A percentile compares a stretch with the other conserved stretches of the same genome.
Conservation (phyloP, 2,329 filamentous ascomycete species). For the Dactylellina sp. region DNA sequence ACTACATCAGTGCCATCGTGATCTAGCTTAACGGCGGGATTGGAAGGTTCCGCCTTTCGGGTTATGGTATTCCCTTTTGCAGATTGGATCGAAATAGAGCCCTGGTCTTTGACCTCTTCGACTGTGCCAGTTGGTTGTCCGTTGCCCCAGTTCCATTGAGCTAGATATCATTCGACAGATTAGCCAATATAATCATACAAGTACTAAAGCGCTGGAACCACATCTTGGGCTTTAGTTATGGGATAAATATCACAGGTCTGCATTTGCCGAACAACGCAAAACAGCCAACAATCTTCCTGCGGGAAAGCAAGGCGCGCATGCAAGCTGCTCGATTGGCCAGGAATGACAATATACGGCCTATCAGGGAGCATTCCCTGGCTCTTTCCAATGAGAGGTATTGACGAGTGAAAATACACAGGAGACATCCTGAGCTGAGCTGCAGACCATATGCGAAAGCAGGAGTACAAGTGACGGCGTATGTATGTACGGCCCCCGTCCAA, state of each 20-base stretch:
- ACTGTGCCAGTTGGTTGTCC: conserved; percentile 71
- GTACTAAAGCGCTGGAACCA: too few species aligned
- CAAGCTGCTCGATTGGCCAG: too few species aligned
- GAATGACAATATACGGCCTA: too few species aligned
- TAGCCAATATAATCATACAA: too few species aligned
- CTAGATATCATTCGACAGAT: conserved; percentile 63
- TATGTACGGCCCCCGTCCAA: conserved; percentile 3
- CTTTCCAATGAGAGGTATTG: too few species aligned
- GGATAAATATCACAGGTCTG: too few species aligned
- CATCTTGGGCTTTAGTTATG: too few species aligned
- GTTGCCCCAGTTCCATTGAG: conserved; percentile 73
- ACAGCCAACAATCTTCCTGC: conserved; percentile 29
- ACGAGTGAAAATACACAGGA: too few species aligned
- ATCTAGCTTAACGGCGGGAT: conserved; percentile 72
- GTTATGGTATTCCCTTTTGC: conserved; percentile 73
- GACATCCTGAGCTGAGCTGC: too few species aligned
- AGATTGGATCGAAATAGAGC: conserved; percentile 72
- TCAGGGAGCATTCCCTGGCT: too few species aligned
- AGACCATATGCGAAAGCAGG: too few species aligned
- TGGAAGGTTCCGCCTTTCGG: conserved; percentile 72
- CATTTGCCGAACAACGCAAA: conserved; percentile 28
- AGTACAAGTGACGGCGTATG: too few species aligned
- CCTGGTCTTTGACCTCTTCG: conserved; percentile 70
- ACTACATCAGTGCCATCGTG: conserved; percentile 70
- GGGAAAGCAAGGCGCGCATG: neutral